Conservation (phyloP, 805 yeast genomes). For the Candida verbasci region DNA sequence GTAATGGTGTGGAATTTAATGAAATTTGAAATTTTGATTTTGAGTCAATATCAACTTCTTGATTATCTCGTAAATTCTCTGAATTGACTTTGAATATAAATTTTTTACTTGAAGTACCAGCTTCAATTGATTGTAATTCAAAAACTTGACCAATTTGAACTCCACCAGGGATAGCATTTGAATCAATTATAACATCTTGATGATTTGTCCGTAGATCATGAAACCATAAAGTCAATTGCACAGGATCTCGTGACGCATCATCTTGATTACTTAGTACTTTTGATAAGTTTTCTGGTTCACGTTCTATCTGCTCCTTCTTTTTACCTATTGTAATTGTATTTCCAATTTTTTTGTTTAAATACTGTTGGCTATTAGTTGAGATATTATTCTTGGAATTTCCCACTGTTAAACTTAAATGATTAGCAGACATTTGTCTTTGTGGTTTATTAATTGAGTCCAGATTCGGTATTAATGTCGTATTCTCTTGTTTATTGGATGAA, state of each 20-base stretch:
- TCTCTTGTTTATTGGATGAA: slow-evolving; percentile 2
- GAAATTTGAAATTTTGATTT: slow-evolving; percentile 44
- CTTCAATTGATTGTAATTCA: slow-evolving; percentile 52
- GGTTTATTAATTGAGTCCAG: not conserved
- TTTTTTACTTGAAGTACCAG: slow-evolving; percentile 11
- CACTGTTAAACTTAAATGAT: slow-evolving; percentile 16
- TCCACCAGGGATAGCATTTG: slow-evolving; percentile 56
- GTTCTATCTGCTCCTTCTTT: slow-evolving; percentile 7
- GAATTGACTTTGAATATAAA: slow-evolving; percentile 14
- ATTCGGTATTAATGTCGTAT: not conserved
- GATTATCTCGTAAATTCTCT: slow-evolving; percentile 12
- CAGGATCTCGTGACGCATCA: slow-evolving; percentile 18
- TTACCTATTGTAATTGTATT: slow-evolving; percentile 21
- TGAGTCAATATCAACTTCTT: slow-evolving; percentile 9
- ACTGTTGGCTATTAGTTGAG: slow-evolving; percentile 2
- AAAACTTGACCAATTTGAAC: slow-evolving; percentile 73
- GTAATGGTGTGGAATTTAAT: slow-evolving; percentile 56
- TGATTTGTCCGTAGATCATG: slow-evolving; percentile 63
- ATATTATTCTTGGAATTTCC: slow-evolving; percentile 12
- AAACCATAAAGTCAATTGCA: slow-evolving; percentile 48
- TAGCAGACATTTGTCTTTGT: slow-evolving; percentile 14
- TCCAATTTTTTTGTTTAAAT: slow-evolving; percentile 14
- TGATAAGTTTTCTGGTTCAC: not conserved
- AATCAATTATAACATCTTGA: slow-evolving; percentile 62
- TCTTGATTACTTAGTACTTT: slow-evolving; percentile 1